Conservation (phyloP, 2,329 filamentous ascomycete species). For the Sclerotinia sclerotiorum region DNA sequence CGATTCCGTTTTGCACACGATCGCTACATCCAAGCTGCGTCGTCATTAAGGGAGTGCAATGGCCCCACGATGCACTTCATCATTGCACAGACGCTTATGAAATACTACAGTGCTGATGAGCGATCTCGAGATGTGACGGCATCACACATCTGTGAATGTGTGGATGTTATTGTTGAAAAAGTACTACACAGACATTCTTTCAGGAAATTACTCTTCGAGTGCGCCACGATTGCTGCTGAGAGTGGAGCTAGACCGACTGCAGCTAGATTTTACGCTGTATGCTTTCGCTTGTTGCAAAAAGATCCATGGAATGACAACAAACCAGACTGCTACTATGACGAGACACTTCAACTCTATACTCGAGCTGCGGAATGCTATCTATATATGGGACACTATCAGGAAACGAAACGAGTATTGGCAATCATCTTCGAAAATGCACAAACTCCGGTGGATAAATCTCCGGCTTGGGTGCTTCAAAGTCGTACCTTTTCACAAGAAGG, state of each 20-base stretch:
- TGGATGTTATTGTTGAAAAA: slow-evolving; percentile 69
- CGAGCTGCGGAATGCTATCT: slow-evolving; percentile 80
- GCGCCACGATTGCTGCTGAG: slow-evolving; percentile 75
- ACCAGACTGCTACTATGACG: slow-evolving; percentile 78
- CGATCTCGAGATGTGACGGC: slow-evolving; percentile 70
- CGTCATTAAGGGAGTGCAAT: slow-evolving; percentile 67
- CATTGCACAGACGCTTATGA: slow-evolving; percentile 77
- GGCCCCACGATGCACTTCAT: slow-evolving; percentile 84
- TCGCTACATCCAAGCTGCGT: slow-evolving; percentile 75
- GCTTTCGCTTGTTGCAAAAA: slow-evolving; percentile 75
- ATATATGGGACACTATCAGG: slow-evolving; percentile 69
- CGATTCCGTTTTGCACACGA: slow-evolving; percentile 87
- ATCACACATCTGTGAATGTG: slow-evolving; percentile 76
- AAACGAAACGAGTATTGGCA: slow-evolving; percentile 67
- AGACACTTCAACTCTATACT: slow-evolving; percentile 78
- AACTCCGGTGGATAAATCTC: slow-evolving; percentile 75
- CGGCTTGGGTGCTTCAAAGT: slow-evolving; percentile 80
- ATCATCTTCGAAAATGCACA: slow-evolving; percentile 70
- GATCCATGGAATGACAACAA: slow-evolving; percentile 70
- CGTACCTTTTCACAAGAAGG: slow-evolving; percentile 75
- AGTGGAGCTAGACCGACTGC: slow-evolving; percentile 81
- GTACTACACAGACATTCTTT: slow-evolving; percentile 64
- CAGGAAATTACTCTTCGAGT: slow-evolving; percentile 70
- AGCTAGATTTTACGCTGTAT: slow-evolving; percentile 76
- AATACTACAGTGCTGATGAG: slow-evolving; percentile 63